Conservation (phyloP, 2,329 filamentous ascomycete species). For the Zopfia rhizophila region DNA sequence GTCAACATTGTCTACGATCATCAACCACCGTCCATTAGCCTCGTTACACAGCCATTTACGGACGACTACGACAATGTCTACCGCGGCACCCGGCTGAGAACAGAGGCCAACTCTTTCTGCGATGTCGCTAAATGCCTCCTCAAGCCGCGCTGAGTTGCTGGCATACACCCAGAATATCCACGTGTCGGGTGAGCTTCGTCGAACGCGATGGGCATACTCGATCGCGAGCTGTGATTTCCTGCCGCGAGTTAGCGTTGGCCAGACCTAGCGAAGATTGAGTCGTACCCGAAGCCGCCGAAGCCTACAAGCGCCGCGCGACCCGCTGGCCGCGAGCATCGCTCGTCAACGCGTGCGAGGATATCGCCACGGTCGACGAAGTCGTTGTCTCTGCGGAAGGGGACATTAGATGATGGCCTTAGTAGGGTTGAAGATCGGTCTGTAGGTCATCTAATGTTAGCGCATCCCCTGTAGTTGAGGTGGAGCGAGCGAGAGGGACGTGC, state of each 20-base stretch:
- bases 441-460: no score
- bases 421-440: no score
- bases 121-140: slow-evolving; percentile 15
- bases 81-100: slow-evolving; percentile 8
- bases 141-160: slow-evolving; percentile 24
- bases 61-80: slow-evolving; percentile 13
- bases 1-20: slow-evolving; percentile 14
- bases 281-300: slow-evolving; percentile 33
- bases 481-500: no score
- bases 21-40: slow-evolving; percentile 16
- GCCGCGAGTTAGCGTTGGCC: slow-evolving; percentile 5
- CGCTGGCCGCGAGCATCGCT: slow-evolving; percentile 17
- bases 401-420: no score
- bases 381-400: slow-evolving; percentile 26
- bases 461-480: no score
- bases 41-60: slow-evolving; percentile 15
- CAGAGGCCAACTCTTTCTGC: slow-evolving; percentile 13
- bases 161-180: slow-evolving; percentile 6
- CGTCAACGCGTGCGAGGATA: slow-evolving; percentile 16
- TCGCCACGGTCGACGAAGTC: slow-evolving; percentile 26
- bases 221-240: slow-evolving; percentile 5
- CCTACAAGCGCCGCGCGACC: slow-evolving; percentile 27
- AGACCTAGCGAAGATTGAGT: slow-evolving; percentile 1
- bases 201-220: background rate
- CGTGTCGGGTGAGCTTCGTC: background rate